phyloP scores from a whole-genome alignment of 164 flowering plant species.

The Kingdonia uniflora region DNA sequence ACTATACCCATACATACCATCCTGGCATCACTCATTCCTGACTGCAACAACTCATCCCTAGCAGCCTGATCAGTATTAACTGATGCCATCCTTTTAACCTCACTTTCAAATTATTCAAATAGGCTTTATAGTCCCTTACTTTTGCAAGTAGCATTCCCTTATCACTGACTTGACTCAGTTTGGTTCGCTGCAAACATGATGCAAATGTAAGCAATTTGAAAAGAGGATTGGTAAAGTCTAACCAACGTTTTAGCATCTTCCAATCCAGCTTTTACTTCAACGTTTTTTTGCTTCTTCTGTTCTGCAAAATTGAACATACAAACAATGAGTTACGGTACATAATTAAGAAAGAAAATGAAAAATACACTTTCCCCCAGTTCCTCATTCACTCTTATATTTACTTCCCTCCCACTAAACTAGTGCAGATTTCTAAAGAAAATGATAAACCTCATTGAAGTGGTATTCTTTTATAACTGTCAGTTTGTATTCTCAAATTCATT shows the following conservation, averaged over 20 bases:
- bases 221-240: background rate
- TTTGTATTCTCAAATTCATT: no score
- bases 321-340: no score
- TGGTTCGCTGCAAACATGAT: slow-evolving; percentile 79
- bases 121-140: slow-evolving; percentile 72
- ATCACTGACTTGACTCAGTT: no score
- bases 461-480: no score
- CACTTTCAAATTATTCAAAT: slow-evolving; percentile 68
- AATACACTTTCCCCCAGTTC: no score
- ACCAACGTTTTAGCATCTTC: slow-evolving; percentile 88
- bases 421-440: no score
- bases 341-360: no score
- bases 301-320: slow-evolving; percentile 30
- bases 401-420: no score
- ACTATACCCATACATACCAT: slow-evolving; percentile 56
- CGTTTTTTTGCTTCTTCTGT: slow-evolving; percentile 66
- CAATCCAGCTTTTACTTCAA: slow-evolving; percentile 57
- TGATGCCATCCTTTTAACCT: slow-evolving; percentile 56
- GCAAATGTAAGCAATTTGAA: slow-evolving; percentile 16
- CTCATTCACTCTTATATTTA: no score
- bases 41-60: slow-evolving; percentile 76
- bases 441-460: no score
- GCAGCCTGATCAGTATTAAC: slow-evolving; percentile 43
- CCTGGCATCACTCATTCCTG: slow-evolving; percentile 82
- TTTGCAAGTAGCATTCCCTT: slow-evolving; percentile 78